phyloP scores from a whole-genome alignment of 768 basidiomycete species.

The Suillus clintonianus region DNA sequence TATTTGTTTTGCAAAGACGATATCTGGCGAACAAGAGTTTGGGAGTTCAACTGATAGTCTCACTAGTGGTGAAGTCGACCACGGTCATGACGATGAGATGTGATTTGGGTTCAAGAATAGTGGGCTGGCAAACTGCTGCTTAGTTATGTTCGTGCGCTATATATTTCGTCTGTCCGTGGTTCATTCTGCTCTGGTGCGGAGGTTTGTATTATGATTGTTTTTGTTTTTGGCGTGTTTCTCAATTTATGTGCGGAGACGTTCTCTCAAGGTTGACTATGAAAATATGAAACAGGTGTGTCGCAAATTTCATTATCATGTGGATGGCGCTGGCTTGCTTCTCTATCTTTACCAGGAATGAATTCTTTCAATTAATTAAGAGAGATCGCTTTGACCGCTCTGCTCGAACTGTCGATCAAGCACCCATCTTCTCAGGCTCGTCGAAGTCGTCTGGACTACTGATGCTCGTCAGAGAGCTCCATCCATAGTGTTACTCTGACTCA shows the following conservation, averaged over 20 bases:
- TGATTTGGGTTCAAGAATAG: neutral
- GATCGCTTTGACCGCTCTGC: too few species aligned
- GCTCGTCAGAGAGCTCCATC: too few species aligned
- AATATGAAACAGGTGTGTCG: neutral
- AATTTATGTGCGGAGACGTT: neutral
- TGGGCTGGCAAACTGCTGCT: neutral
- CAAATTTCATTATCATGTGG: neutral
- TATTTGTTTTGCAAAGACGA: neutral
- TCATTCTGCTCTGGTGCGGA: neutral
- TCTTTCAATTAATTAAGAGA: too few species aligned
- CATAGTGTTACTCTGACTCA: too few species aligned
- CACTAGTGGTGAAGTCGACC: neutral
- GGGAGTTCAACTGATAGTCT: neutral
- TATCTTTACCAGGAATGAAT: neutral
- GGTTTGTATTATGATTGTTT: neutral
- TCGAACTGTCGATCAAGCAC: too few species aligned
- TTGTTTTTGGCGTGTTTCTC: neutral
- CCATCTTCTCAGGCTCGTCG: too few species aligned
- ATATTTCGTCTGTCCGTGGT: neutral
- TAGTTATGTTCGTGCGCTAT: neutral
- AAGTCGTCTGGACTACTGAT: too few species aligned
- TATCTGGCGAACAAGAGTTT: neutral
- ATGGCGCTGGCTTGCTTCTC: neutral
- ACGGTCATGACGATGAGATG: neutral
- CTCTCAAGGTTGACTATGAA: neutral